Evolutionary conservation across 2,329 filamentous ascomycete genomes (phyloP).

Genomic region (Talaromyces sp.): DNA sequence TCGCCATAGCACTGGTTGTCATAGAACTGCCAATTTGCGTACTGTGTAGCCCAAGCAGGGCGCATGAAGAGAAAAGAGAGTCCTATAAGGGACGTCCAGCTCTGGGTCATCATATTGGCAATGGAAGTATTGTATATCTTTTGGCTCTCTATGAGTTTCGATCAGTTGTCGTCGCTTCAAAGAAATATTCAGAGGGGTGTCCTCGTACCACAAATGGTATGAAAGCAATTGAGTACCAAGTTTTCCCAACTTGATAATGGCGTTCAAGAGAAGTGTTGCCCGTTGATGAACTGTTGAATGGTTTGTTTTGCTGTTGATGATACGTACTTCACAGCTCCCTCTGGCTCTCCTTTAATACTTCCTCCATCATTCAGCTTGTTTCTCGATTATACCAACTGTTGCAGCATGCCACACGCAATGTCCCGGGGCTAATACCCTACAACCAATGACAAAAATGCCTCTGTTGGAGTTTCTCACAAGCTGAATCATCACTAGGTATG

Average conservation of each 20-base stretch:
- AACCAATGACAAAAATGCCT: neutral
- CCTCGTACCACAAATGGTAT: neutral
- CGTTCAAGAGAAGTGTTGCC: neutral
- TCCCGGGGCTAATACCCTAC: neutral
- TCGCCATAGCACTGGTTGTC: neutral
- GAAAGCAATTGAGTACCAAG: neutral
- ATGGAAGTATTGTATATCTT: neutral
- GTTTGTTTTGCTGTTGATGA: too few relatives aligned
- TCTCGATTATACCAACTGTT: neutral
- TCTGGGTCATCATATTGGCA: neutral
- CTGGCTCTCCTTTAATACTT: neutral
- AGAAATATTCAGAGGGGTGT: neutral
- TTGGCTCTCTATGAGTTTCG: neutral
- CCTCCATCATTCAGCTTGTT: neutral
- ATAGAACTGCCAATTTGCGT: neutral
- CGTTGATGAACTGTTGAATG: neutral
- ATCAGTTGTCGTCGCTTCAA: neutral
- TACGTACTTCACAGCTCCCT: too few relatives aligned
- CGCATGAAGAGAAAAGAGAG: neutral
- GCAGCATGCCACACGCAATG: neutral
- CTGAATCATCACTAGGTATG: neutral
- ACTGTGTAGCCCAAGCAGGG: neutral
- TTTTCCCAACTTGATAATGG: neutral
- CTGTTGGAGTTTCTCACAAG: neutral
- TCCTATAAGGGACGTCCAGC: neutral